These are phyloP conservation scores for Vanderwaltozyma verrucispora DNA, from an alignment of 805 yeast genomes.

Conservation along the genomic window DNA sequence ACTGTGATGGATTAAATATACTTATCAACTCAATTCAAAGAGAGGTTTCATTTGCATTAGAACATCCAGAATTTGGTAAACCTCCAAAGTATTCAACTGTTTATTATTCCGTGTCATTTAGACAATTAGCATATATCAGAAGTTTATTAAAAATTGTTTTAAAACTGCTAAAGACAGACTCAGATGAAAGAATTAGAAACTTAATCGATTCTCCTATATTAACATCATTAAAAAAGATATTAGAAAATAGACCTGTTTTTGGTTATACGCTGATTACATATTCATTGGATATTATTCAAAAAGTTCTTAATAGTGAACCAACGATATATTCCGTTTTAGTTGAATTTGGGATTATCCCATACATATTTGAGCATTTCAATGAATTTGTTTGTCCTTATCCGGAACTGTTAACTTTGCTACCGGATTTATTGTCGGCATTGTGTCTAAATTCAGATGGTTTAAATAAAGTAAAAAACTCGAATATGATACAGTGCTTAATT, in stretches of 20 bases:
- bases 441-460: constrained; percentile 70
- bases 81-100: constrained; percentile 43
- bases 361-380: constrained; percentile 48
- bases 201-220: constrained; percentile 79
- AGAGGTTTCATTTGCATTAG: constrained; percentile 57
- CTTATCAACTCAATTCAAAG: constrained; percentile 50
- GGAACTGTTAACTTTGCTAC: constrained; percentile 49
- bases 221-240: constrained; percentile 44
- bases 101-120: constrained; percentile 42
- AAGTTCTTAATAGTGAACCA: constrained; percentile 81
- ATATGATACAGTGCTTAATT: constrained; percentile 37
- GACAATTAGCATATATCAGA: constrained; percentile 50
- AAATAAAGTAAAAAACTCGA: constrained; percentile 36
- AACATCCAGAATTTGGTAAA: constrained; percentile 47
- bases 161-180: constrained; percentile 56
- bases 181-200: constrained; percentile 77
- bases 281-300: constrained; percentile 52
- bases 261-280: constrained; percentile 56
- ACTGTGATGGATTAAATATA: constrained; percentile 52
- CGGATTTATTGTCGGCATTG: constrained; percentile 74
- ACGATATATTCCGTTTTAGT: constrained; percentile 72
- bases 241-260: constrained; percentile 47
- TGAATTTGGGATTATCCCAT: constrained; percentile 65
- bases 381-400: constrained; percentile 46
- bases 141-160: constrained; percentile 53